Evolutionary conservation across 2,329 filamentous ascomycete genomes (phyloP), one percentile per base, ranked within the genome.

Genomic region (Penicillium expansum): DNA sequence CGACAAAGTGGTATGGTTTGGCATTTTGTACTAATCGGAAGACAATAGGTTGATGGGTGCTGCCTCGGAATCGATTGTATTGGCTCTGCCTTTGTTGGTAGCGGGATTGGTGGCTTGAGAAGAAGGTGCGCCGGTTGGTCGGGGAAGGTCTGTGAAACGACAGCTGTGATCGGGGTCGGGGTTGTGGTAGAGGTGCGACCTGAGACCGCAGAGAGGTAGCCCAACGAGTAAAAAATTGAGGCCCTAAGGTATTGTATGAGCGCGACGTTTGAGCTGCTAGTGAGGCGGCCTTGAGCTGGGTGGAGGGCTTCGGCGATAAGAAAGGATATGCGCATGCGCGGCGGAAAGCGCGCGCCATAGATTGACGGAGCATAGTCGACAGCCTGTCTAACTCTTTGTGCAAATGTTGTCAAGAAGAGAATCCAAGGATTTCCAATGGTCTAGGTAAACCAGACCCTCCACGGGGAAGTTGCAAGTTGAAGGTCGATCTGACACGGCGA

Each of bases 1-100:
- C 56, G 4, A 73, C 63, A 11, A 69, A 69, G 38, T 71, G 69
- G 7, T 63, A 57, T 2, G 70, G 70, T 58, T 63, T 67, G 1
- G 66, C 59, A 38, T 59, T 52, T 18, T 53, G 52, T 27, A 69
- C 9, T 18, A 71, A 20, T 1, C 57, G 59, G 45, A 55, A 43
- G 8, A 65, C 18, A 4, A 64, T 22, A 10, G 67, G 52, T 32
- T 59, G 48, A 3, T 56, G 58, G 1, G 35, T 10, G 13, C 11
- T 43, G 11, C 55, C 51, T 48, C 45, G 52, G 47, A 67, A 67
- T 22, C 63, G 63, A 39, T 67, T 64, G 44, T 67, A 67, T 24
- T 53, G 58, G 45, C 56, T 59, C 27, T 52, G 55, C 27, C 58
- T 62, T 43, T 53, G 45, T 48, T 57, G 53, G 47, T 56, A 59